Percentiles rank a stretch among this genome's conserved stretches.
phyloP scores from a whole-genome alignment of 75 land plant species.

The Cryptomeria japonica region DNA sequence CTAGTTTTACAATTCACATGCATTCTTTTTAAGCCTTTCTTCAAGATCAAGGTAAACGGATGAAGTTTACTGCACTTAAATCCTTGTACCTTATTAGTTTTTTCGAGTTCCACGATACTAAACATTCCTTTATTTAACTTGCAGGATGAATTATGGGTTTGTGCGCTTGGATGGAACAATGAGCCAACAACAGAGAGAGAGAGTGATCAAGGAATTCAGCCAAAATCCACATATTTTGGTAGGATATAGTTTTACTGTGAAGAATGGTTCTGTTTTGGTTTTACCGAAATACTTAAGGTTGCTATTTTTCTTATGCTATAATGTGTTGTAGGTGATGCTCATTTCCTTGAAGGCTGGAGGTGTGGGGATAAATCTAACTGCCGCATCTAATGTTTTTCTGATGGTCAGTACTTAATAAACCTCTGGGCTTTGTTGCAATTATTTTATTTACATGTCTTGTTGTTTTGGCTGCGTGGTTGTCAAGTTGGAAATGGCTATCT shows the following conservation, averaged over 20 bases:
- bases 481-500: too few species aligned
- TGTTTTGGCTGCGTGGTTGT: not conserved
- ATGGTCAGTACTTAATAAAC: conserved; percentile 49
- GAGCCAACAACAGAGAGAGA: conserved; percentile 86
- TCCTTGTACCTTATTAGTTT: not conserved
- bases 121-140: not conserved
- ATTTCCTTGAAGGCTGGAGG: conserved; percentile 98
- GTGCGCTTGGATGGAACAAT: conserved; percentile 89
- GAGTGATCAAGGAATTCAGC: conserved; percentile 78
- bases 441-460: too few species aligned
- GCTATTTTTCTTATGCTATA: not conserved
- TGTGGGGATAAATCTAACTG: conserved; percentile 93
- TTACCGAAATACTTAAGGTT: not conserved
- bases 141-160: conserved; percentile 68
- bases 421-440: not conserved
- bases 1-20: not conserved
- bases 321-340: conserved; percentile 61
- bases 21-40: not conserved
- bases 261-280: not conserved
- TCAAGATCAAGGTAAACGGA: not conserved
- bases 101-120: not conserved
- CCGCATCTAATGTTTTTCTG: conserved; percentile 93
- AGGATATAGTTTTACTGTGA: conserved; percentile 6
- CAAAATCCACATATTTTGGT: conserved; percentile 65
- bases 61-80: not conserved